Evolutionary conservation across 2,329 filamentous ascomycete species (phyloP), one percentile per base, ranked within the genome.

Genomic region (Stachybotrys elegans): DNA sequence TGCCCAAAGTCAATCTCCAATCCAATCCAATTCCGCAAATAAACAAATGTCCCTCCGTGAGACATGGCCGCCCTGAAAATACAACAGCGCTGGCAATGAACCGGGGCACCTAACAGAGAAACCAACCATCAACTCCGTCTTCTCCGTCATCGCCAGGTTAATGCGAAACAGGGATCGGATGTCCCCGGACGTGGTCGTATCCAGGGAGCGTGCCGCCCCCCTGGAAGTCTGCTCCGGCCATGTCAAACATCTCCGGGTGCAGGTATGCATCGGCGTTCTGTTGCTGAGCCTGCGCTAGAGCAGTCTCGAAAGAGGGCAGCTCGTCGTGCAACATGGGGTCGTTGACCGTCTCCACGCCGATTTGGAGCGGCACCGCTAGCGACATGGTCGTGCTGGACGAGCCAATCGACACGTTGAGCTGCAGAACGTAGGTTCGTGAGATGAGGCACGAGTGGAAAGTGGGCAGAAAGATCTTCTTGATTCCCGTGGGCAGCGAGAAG

Each of bases 361-460:
- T 55, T 59, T 80, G 76, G 36, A 80, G 49, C 6, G 76, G 76
- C 34, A 79, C 55, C 19, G 57, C 55, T 21, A 80, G 58, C 31
- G 66, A 67, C 32, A 78, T 51, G 41, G 61, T 66, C 4, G 65
- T 69, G 53, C 64, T 70, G 44, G 65, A 60, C 7, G 70, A 62
- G 14, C 66, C 70, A 3, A 67, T 62, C 1, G 65, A 65, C 5
- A 80, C 47, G 6, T 62, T 65, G 6, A 81, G 54, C 50, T 71
- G 69, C 22, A 81, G 55, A 5, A 71, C 67, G 57, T 81, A 81
- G n/a, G 71, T 69, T 21, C 78, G 72, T 7, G 74, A 75, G 29
- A 69, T 63, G 57, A 81, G 71, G 63, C 78, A 81, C 8, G 72
- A 75, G 62, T 80, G 75, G 55, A 81, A 81, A 5, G 74, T 75